phyloP scores from a whole-genome alignment of 2,329 filamentous ascomycete species.

The Drechslerella dactyloides region DNA sequence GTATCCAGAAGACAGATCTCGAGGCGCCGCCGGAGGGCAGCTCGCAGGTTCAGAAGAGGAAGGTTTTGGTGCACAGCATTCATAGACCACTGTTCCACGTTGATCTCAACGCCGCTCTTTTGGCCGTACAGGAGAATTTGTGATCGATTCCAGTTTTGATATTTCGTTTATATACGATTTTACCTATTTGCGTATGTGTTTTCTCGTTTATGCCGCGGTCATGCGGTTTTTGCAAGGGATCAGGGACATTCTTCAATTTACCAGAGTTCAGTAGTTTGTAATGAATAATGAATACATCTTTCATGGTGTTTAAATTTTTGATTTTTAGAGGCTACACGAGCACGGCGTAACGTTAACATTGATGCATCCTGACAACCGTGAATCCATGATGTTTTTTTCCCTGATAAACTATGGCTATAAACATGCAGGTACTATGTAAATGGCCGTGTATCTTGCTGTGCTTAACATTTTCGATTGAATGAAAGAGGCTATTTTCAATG shows the following conservation, averaged over 20 bases:
- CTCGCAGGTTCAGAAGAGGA: conserved; percentile 59
- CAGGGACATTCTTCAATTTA: too few relatives aligned
- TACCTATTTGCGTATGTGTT: background rate
- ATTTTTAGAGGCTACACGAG: background rate
- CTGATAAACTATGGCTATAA: too few relatives aligned
- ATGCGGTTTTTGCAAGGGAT: background rate
- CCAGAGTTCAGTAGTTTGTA: background rate
- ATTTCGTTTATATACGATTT: conserved; percentile 3
- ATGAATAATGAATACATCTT: conserved; percentile 1
- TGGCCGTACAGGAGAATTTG: conserved; percentile 79
- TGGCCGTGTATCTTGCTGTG: too few relatives aligned
- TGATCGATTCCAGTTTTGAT: background rate
- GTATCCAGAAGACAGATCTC: conserved; percentile 56
- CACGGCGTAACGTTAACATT: too few relatives aligned
- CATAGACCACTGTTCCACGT: conserved; percentile 93
- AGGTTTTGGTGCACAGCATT: conserved; percentile 79
- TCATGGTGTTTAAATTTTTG: background rate
- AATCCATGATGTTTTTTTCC: too few relatives aligned
- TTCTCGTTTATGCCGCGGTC: background rate
- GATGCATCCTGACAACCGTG: too few relatives aligned
- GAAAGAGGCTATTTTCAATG: too few relatives aligned
- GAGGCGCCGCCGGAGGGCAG: conserved; percentile 53
- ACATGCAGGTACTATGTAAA: too few relatives aligned
- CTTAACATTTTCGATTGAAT: too few relatives aligned
- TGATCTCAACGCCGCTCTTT: conserved; percentile 84